phyloP scores from a whole-genome alignment of 345 rosid species.

The Camelina laxa region DNA sequence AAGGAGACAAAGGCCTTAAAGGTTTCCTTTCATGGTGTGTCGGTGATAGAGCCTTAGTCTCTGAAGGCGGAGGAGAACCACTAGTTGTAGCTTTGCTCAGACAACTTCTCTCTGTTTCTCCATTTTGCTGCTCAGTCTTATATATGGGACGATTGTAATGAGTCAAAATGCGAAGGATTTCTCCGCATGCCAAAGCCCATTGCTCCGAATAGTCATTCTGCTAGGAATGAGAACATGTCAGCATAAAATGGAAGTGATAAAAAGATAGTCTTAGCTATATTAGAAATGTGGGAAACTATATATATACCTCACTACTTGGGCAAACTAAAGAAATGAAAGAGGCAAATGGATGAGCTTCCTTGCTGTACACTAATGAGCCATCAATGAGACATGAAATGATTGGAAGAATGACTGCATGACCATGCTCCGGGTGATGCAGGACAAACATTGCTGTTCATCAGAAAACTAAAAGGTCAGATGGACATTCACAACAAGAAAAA shows the following conservation, averaged over 20 bases:
- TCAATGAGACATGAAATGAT: slow-evolving; percentile 91
- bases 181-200: slow-evolving; percentile 98
- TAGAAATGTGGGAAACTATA: slow-evolving; percentile 5
- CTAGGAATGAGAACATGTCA: slow-evolving; percentile 17
- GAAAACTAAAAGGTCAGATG: slow-evolving; percentile 32
- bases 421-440: slow-evolving; percentile 97
- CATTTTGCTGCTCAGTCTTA: slow-evolving; percentile 64
- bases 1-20: slow-evolving; percentile 91
- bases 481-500: slow-evolving; percentile 10
- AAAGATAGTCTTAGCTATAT: neutral
- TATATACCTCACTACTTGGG: slow-evolving; percentile 76
- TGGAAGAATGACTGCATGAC: slow-evolving; percentile 94
- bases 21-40: slow-evolving; percentile 82
- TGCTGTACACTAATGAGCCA: slow-evolving; percentile 81
- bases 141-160: slow-evolving; percentile 98
- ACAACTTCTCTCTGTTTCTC: slow-evolving; percentile 59
- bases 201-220: slow-evolving; percentile 98
- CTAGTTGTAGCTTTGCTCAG: slow-evolving; percentile 57
- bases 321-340: slow-evolving; percentile 92
- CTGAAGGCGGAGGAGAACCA: slow-evolving; percentile 47
- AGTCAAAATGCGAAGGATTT: slow-evolving; percentile 91
- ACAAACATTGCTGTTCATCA: slow-evolving; percentile 85
- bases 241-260: neutral
- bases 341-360: slow-evolving; percentile 78
- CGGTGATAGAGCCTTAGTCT: slow-evolving; percentile 49